Percentiles rank a stretch among this genome's conserved stretches.
These are phyloP conservation scores for Podosphaera fusca DNA, from an alignment of 2,329 filamentous ascomycete species.

Conservation along the genomic window DNA sequence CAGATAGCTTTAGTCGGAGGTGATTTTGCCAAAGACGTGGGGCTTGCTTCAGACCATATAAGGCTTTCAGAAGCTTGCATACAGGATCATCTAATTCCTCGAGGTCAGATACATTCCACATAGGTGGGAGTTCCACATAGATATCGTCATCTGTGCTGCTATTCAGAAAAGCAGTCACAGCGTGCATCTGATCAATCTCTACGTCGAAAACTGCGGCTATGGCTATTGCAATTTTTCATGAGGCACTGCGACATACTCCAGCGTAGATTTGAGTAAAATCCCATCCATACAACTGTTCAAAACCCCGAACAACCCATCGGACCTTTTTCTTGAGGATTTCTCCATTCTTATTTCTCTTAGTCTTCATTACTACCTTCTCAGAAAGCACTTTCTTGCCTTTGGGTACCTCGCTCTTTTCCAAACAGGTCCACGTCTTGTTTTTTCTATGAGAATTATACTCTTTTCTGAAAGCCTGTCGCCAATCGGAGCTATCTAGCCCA, in stretches of 20 bases:
- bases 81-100: too few relatives aligned
- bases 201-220: not conserved
- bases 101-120: not conserved
- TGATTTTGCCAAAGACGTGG: too few relatives aligned
- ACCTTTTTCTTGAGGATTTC: not conserved
- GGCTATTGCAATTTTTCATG: not conserved
- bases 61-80: too few relatives aligned
- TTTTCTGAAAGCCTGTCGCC: not conserved
- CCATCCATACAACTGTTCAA: not conserved
- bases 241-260: not conserved
- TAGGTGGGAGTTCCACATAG: too few relatives aligned
- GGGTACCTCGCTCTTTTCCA: not conserved
- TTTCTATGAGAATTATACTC: not conserved
- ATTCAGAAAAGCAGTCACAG: not conserved
- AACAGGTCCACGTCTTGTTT: not conserved
- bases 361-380: not conserved
- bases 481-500: not conserved
- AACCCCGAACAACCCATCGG: slow-evolving; percentile 1
- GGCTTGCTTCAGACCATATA: too few relatives aligned
- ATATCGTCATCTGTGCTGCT: not conserved
- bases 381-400: not conserved
- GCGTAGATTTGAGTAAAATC: not conserved
- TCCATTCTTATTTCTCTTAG: slow-evolving; percentile 1
- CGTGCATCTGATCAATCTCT: slow-evolving; percentile 1
- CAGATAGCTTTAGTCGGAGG: not conserved